A percentile compares a stretch with the other conserved stretches of the same genome.
phyloP scores from a whole-genome alignment of 2,329 filamentous ascomycete genomes.

The Chalaropsis thielavioides region DNA sequence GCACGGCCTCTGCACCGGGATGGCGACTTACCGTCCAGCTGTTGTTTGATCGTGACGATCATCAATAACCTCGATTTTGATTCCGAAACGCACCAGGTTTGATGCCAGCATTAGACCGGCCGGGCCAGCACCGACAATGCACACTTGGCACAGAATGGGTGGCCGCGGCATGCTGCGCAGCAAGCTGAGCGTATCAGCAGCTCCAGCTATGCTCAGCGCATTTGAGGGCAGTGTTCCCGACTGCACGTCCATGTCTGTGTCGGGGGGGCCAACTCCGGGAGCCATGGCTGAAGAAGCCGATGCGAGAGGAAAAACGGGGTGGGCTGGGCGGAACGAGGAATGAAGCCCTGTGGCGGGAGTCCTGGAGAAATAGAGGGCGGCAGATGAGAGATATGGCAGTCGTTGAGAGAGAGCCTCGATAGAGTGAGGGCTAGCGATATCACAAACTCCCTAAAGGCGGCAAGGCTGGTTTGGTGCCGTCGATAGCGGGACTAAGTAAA shows the following conservation, averaged over 20 bases:
- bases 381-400: neutral
- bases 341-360: neutral
- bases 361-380: neutral
- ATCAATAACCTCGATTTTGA: conserved; percentile 52
- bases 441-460: neutral
- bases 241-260: conserved; percentile 23
- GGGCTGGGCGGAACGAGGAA: neutral
- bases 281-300: conserved; percentile 22
- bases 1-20: neutral
- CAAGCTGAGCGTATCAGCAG: conserved; percentile 33
- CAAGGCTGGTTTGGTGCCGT: neutral
- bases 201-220: conserved; percentile 24
- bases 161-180: conserved; percentile 35
- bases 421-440: neutral
- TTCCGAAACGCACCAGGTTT: conserved; percentile 48
- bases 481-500: neutral
- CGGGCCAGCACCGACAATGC: conserved; percentile 41
- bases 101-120: conserved; percentile 42
- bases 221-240: conserved; percentile 23
- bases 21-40: conserved; percentile 36
- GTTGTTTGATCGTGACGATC: conserved; percentile 53
- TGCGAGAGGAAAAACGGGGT: neutral
- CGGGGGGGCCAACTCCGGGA: conserved; percentile 26
- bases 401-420: neutral
- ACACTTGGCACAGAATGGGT: conserved; percentile 34